phyloP scores from a whole-genome alignment of 1,139 yeast genomes.

The Suhomyces guaymorum region DNA sequence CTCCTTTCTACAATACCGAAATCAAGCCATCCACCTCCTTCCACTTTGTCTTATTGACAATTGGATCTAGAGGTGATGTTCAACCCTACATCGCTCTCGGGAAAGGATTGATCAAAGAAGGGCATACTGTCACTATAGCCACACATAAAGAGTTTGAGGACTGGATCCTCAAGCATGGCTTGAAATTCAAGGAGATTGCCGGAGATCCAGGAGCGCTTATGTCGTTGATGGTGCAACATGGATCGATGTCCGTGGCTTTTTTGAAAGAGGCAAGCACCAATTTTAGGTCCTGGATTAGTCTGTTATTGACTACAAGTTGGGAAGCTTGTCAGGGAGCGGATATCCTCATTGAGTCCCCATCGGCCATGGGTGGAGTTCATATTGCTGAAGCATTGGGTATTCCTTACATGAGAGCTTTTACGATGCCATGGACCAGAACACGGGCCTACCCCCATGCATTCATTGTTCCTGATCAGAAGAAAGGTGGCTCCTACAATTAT shows the following conservation, averaged over 20 bases:
- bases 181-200: slow-evolving; percentile 73
- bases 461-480: slow-evolving; percentile 88
- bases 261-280: slow-evolving; percentile 78
- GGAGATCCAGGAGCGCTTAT: slow-evolving; percentile 93
- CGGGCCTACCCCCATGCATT: slow-evolving; percentile 96
- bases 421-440: slow-evolving; percentile 98
- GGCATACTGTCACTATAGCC: slow-evolving; percentile 81
- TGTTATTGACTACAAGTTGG: slow-evolving; percentile 73
- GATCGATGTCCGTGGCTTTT: slow-evolving; percentile 80
- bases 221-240: slow-evolving; percentile 91
- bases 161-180: slow-evolving; percentile 70
- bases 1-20: slow-evolving; percentile 55
- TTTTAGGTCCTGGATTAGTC: slow-evolving; percentile 79
- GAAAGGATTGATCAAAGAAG: slow-evolving; percentile 72
- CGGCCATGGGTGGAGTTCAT: slow-evolving; percentile 94
- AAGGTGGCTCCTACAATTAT: slow-evolving; percentile 90
- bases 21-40: slow-evolving; percentile 54
- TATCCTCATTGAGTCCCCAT: slow-evolving; percentile 86
- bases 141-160: slow-evolving; percentile 79
- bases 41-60: slow-evolving; percentile 73
- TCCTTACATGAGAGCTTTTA: slow-evolving; percentile 92
- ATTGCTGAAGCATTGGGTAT: slow-evolving; percentile 88
- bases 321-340: slow-evolving; percentile 83
- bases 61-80: slow-evolving; percentile 95
- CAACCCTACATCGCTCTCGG: slow-evolving; percentile 95